Percentiles rank a stretch among this genome's conserved stretches.
Conservation (phyloP, 306 rosid genomes). For the Gynostemma pentaphyllum region DNA sequence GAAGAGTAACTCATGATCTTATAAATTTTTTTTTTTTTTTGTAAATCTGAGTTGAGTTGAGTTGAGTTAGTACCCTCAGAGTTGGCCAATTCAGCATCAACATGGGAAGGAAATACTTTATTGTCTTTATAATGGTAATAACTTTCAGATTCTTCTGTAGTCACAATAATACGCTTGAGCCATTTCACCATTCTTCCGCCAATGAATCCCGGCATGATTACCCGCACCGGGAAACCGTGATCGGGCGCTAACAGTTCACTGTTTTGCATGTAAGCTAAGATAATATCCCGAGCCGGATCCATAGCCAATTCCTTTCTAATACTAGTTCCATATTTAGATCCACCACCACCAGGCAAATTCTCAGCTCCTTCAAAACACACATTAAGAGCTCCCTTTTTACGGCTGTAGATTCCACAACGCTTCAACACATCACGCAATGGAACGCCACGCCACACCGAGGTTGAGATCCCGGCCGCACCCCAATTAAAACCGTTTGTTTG, state of each 20-base stretch:
- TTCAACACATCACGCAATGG: conserved; percentile 30
- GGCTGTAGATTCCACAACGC: conserved; percentile 50
- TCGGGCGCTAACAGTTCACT: conserved; percentile 47
- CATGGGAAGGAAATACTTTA: conserved; percentile 66
- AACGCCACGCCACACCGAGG: conserved; percentile 65
- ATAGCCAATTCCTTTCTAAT: conserved; percentile 41
- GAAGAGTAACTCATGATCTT: no score
- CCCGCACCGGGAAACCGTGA: conserved; percentile 65
- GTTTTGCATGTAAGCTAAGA: conserved; percentile 76
- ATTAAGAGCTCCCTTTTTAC: conserved; percentile 42
- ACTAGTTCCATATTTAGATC: conserved; percentile 63
- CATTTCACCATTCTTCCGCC: conserved; percentile 82
- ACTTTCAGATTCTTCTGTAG: conserved; percentile 37
- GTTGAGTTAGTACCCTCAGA: conserved; percentile 77
- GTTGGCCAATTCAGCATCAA: conserved; percentile 63
- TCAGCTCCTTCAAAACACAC: conserved; percentile 74
- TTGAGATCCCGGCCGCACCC: conserved; percentile 61
- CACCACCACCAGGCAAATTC: conserved; percentile 72
- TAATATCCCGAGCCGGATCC: conserved; percentile 62
- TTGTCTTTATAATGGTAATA: conserved; percentile 67
- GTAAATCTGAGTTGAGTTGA: no score
- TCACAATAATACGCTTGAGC: conserved; percentile 63
- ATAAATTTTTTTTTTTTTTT: background rate
- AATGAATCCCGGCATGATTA: conserved; percentile 59
- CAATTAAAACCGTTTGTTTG: conserved; percentile 67